These are phyloP conservation scores for Picea mariana DNA, from an alignment of 83 land plant species.

Conservation along the genomic window DNA sequence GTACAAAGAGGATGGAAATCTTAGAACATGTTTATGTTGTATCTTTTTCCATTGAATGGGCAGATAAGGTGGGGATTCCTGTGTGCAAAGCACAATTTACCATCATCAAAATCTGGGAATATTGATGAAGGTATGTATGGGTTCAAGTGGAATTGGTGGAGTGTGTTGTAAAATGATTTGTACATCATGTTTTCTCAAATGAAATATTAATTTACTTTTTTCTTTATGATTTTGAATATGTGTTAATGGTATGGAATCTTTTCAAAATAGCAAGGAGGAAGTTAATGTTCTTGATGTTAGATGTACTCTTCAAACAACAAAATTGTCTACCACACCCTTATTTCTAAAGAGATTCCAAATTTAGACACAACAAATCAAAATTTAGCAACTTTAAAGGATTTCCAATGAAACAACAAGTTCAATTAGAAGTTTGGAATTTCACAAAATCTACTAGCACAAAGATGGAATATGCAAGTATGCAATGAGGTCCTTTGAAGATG, in stretches of 20 bases:
- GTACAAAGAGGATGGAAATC: conserved; percentile 49
- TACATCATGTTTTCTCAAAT: neutral
- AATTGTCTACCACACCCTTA: neutral
- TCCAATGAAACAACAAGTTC: conserved; percentile 6
- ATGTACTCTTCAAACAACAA: neutral
- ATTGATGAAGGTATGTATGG: conserved; percentile 37
- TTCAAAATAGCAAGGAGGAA: neutral
- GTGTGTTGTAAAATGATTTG: neutral
- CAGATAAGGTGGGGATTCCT: conserved; percentile 33
- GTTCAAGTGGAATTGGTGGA: neutral
- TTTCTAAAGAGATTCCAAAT: conserved; percentile 10
- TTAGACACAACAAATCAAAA: conserved; percentile 7
- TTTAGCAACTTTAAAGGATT: neutral
- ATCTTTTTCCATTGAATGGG: conserved; percentile 40
- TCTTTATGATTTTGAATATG: neutral
- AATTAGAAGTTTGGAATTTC: conserved; percentile 21
- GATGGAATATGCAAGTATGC: conserved; percentile 25
- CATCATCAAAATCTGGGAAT: conserved; percentile 29
- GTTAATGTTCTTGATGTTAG: neutral
- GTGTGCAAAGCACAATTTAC: conserved; percentile 45
- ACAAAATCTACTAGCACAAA: conserved; percentile 20
- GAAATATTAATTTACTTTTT: neutral
- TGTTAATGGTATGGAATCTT: neutral
- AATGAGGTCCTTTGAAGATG: conserved; percentile 45
- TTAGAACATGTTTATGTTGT: conserved; percentile 37